Evolutionary conservation across 805 yeast species (phyloP), one percentile per base, ranked within the genome.

Genomic region (Hagleromyces aurorensis): DNA sequence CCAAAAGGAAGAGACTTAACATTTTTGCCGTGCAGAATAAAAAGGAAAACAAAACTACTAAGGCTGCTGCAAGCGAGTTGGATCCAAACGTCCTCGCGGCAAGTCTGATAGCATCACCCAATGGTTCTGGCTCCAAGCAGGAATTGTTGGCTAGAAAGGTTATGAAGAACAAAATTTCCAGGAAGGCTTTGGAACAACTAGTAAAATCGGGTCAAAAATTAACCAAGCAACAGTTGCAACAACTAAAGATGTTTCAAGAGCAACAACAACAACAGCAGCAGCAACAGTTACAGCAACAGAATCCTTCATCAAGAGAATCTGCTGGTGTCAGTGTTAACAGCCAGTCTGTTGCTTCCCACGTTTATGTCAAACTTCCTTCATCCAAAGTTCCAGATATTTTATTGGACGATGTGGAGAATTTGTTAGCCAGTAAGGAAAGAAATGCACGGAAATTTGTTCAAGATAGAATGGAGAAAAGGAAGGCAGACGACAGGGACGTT

Each of bases 321-420:
- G n/a, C n/a, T n/a, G n/a, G n/a, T n/a, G n/a, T n/a, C n/a, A n/a
- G n/a, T n/a, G n/a, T n/a, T n/a, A n/a, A n/a, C n/a, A n/a, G n/a
- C n/a, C 44, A 37, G 17, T 31, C 40, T 18, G 38, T 43, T 32
- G 44, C 55, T 9, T 55, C 59, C 1, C 89, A 83, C 50, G 86
- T 93, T 14, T 82, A 86, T 60, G 93, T 85, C 43, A 78, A 81
- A 46, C 56, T 85, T 21, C 94, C 96, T 3, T 79, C 91, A 21
- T 81, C 95, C 2, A 83, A 85, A 57, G 82, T 89, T 40, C 96
- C 97, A 10, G 96, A 89, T 56, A 69, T 87, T 69, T 94, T 85
- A 26, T 64, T 89, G 37, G 78, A 81, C 14, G 83, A 94, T 5
- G 87, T 86, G 7, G 82, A 81, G 32, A 69, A 75, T 25, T 75